Percentiles rank a stretch among this genome's conserved stretches.
Evolutionary conservation across 148 eudicot genomes (phyloP).

Genomic region (Gaultheria prostrata): DNA sequence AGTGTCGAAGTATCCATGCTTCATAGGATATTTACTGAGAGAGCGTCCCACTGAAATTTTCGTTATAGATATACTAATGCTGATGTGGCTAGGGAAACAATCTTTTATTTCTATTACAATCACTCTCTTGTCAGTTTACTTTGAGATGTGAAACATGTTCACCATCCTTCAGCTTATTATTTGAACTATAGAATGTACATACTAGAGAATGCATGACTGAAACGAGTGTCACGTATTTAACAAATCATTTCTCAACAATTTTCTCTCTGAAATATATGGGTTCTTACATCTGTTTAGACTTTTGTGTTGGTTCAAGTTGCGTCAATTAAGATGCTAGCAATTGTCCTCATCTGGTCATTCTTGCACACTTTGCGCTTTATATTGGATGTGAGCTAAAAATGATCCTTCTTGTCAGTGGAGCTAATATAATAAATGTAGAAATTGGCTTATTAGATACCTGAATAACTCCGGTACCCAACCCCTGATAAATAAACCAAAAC

Average conservation of each 20-base stretch:
- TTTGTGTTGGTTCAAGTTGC: background rate
- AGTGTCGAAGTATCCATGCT: too few species aligned
- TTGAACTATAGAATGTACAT: background rate
- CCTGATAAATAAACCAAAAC: background rate
- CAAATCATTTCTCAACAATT: background rate
- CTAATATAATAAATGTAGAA: background rate
- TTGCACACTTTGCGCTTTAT: background rate
- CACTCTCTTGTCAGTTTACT: background rate
- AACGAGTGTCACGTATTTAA: background rate
- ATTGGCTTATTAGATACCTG: background rate
- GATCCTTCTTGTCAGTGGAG: background rate
- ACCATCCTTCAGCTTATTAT: background rate
- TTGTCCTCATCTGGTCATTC: background rate
- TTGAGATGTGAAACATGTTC: background rate
- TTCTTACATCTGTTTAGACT: background rate
- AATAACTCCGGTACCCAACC: background rate
- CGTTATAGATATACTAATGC: too few species aligned
- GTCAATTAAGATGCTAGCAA: background rate
- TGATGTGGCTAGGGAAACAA: too few species aligned
- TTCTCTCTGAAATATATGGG: background rate
- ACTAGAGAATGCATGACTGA: background rate
- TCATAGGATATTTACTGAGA: background rate
- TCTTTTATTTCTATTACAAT: too few species aligned
- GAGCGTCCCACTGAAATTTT: background rate
- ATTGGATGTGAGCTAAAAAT: background rate